Conservation (phyloP, 176 grass and related monocot species). For the Aegilops sharonensis region DNA sequence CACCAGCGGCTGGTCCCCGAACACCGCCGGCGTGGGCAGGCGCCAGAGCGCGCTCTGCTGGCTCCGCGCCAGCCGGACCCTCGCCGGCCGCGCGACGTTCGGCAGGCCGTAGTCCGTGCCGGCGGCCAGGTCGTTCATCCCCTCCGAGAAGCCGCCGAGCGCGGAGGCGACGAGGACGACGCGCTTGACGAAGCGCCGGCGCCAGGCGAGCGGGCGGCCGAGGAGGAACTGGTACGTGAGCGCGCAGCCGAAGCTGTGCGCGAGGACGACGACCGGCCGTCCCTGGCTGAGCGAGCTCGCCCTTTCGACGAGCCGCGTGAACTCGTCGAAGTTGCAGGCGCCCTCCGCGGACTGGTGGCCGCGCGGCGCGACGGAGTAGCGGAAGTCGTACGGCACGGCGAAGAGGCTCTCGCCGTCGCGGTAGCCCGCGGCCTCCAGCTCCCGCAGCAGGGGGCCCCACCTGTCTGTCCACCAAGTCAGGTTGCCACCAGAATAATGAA, state of each 20-base stretch:
- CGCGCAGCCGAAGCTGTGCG: conserved; percentile 66
- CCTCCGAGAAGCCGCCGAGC: conserved; percentile 50
- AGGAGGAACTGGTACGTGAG: conserved; percentile 62
- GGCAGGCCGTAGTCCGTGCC: conserved; percentile 42
- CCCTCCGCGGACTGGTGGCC: conserved; percentile 42
- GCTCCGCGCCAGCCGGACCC: conserved; percentile 34
- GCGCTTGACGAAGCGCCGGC: conserved; percentile 40
- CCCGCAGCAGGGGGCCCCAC: conserved; percentile 40
- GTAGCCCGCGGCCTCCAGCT: conserved; percentile 47
- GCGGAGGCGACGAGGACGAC: conserved; percentile 44
- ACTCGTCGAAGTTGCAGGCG: conserved; percentile 35
- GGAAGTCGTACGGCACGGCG: conserved; percentile 76
- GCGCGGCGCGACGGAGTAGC: conserved; percentile 45
- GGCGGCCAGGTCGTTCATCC: conserved; percentile 33
- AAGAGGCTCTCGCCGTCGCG: conserved; percentile 46
- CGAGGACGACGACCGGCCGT: conserved; percentile 43
- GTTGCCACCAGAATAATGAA: background rate
- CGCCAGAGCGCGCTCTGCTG: conserved; percentile 72
- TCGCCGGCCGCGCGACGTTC: conserved; percentile 7
- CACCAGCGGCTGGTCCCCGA: conserved; percentile 47
- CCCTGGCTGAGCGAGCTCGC: background rate
- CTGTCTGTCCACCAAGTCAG: conserved; percentile 11
- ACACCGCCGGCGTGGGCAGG: conserved; percentile 52
- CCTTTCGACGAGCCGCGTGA: conserved; percentile 34
- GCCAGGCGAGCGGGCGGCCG: conserved; percentile 44